Evolutionary conservation across 768 basidiomycete species (phyloP), one percentile per base, ranked within the genome.

Genomic region (Kwoniella heveanensis): DNA sequence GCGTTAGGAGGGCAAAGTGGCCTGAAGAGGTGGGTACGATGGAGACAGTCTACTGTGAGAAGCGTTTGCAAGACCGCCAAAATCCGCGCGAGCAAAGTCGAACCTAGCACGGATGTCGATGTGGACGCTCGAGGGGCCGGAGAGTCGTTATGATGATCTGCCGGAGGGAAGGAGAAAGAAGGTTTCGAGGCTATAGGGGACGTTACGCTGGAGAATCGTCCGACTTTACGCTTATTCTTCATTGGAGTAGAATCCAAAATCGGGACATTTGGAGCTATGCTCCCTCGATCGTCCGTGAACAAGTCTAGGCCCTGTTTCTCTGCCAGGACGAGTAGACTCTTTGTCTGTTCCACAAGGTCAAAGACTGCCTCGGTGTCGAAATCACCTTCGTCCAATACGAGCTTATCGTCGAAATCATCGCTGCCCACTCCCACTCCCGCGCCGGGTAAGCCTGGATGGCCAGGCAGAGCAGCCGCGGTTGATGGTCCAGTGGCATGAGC

Each of bases 1-100:
- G 89, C 83, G 72, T 90, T 86, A 2, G 90, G 88, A 15, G 91
- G 91, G 27, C 85, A 83, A 0, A 82, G 82, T 2, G 87, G 89
- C 3, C 88, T 84, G 17, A 88, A 86, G 9, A 80, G 82, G 12
- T 83, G 78, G 1, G 85, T 83, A 64, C 84, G 84, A 78, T 85
- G 89, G 1, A 89, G 86, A 72, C 89, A 89, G 71, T 92, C 91
- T 61, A 88, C 87, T 5, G 82, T 78, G 19, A 91, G 82, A 22
- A 92, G 80, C 1, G 54, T 39, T 12, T 54, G 30, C 10, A 74
- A 60, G 21, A 68, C 25, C 1, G 39, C 25, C 24, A 71, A 4
- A 86, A 89, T n/a, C 83, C 83, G 32, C 88, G 83, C 36, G 86
- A 78, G 26, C 83, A 84, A 13, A 88, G 54, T 26, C 19, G 59